Evolutionary conservation across 2,329 filamentous ascomycete species (phyloP).

Genomic region (Tricladium varicosporioides): DNA sequence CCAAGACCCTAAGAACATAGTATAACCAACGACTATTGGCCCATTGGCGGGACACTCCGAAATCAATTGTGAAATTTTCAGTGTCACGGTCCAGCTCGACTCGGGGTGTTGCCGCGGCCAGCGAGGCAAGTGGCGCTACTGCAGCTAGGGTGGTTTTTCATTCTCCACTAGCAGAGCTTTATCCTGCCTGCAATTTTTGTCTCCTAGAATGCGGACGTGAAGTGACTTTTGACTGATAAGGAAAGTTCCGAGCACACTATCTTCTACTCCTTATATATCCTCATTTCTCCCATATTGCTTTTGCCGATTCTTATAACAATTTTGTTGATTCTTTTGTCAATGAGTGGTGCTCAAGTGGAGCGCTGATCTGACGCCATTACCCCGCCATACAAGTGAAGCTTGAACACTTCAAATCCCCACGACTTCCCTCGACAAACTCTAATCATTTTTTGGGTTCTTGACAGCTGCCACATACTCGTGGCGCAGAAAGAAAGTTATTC

Average conservation of each 20-base stretch:
- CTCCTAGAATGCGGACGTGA: neutral
- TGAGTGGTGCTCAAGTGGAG: neutral
- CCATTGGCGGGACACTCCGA: no score
- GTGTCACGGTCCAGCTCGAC: neutral
- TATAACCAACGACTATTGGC: no score
- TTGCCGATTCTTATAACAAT: neutral
- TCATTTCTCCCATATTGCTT: neutral
- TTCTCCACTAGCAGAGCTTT: constrained; percentile 2
- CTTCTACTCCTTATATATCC: neutral
- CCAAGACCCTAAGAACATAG: no score
- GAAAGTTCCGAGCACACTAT: no score
- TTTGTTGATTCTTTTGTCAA: neutral
- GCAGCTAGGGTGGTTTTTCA: neutral
- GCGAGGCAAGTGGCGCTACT: neutral
- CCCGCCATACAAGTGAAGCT: neutral
- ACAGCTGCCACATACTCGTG: neutral
- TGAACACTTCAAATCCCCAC: neutral
- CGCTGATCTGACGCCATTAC: neutral
- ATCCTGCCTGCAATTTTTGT: neutral
- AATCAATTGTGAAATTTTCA: neutral
- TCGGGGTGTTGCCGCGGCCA: neutral
- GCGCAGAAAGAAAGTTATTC: no score
- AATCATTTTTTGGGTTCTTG: neutral
- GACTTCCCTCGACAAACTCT: neutral
- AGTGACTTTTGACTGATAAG: neutral